phyloP scores from a whole-genome alignment of 176 grass and related monocot genomes.

The Triticum dicoccoides region DNA sequence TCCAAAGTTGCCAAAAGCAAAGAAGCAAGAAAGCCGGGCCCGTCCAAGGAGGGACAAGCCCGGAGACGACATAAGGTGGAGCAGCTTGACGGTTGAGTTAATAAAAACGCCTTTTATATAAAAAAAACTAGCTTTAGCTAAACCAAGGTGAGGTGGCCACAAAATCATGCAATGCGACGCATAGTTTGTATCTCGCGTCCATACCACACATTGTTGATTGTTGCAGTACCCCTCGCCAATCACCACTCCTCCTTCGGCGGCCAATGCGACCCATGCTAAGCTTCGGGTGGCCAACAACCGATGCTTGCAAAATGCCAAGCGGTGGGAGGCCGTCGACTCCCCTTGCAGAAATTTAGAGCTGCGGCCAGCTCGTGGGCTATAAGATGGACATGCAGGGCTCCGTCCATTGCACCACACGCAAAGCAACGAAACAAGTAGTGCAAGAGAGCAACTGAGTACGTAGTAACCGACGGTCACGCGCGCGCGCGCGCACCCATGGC shows the following conservation, averaged over 20 bases:
- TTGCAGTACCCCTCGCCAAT: not conserved
- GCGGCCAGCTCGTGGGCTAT: not conserved
- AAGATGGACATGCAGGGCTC: conserved; percentile 26
- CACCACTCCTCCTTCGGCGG: not conserved
- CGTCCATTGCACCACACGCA: not conserved
- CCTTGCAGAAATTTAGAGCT: too few species aligned
- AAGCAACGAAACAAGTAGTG: not conserved
- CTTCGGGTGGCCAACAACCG: conserved; percentile 15
- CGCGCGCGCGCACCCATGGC: too few species aligned
- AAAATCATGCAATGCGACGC: not conserved
- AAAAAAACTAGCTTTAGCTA: not conserved
- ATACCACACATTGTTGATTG: not conserved
- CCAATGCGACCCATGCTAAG: conserved; percentile 15
- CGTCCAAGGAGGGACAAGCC: too few species aligned
- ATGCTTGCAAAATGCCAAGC: not conserved
- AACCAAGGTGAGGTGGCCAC: not conserved
- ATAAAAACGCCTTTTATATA: too few species aligned
- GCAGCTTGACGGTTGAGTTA: too few species aligned
- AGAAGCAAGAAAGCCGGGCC: too few species aligned
- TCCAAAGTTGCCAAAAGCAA: too few species aligned
- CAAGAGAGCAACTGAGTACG: not conserved
- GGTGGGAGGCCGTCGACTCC: not conserved
- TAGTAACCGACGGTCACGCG: not conserved
- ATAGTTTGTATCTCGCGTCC: not conserved
- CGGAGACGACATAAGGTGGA: too few species aligned